A percentile compares a stretch with the other conserved stretches of the same genome.
Evolutionary conservation across 805 yeast species (phyloP).

Genomic region (Pichia ethanolica): DNA sequence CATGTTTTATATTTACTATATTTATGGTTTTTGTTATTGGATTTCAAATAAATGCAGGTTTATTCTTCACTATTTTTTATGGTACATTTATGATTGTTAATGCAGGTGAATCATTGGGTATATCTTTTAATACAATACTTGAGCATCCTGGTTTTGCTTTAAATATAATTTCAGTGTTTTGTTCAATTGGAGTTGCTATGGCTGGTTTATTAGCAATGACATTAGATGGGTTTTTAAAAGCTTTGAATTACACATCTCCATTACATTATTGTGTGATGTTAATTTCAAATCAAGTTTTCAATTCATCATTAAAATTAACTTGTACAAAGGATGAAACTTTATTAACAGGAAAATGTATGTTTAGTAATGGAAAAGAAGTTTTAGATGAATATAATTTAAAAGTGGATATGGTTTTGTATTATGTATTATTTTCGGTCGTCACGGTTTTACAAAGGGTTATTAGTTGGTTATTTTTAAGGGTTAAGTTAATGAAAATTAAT

Average conservation of each 20-base stretch:
- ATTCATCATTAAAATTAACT: conserved; percentile 37
- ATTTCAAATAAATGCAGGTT: conserved; percentile 55
- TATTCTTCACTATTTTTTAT: conserved; percentile 60
- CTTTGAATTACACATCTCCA: conserved; percentile 71
- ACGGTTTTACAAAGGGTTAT: conserved; percentile 35
- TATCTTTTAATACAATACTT: conserved; percentile 67
- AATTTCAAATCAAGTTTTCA: conserved; percentile 54
- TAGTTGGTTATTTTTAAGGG: conserved; percentile 26
- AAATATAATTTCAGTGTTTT: conserved; percentile 56
- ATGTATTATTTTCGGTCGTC: conserved; percentile 34
- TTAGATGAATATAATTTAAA: conserved; percentile 42
- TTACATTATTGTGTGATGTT: conserved; percentile 62
- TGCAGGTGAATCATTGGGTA: conserved; percentile 83
- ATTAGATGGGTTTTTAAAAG: conserved; percentile 64
- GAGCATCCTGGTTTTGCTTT: conserved; percentile 75
- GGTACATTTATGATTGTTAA: conserved; percentile 47
- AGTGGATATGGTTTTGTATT: conserved; percentile 30
- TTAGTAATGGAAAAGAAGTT: conserved; percentile 49
- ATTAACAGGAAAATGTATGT: conserved; percentile 36
- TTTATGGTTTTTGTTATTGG: conserved; percentile 68
- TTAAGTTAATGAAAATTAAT: conserved; percentile 19
- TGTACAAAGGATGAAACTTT: conserved; percentile 32
- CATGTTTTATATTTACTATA: conserved; percentile 50
- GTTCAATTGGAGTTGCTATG: conserved; percentile 73
- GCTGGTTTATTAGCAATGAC: conserved; percentile 76